These are phyloP conservation scores for Lachnellula occidentalis DNA, from an alignment of 2,329 filamentous ascomycete genomes.

Conservation along the genomic window DNA sequence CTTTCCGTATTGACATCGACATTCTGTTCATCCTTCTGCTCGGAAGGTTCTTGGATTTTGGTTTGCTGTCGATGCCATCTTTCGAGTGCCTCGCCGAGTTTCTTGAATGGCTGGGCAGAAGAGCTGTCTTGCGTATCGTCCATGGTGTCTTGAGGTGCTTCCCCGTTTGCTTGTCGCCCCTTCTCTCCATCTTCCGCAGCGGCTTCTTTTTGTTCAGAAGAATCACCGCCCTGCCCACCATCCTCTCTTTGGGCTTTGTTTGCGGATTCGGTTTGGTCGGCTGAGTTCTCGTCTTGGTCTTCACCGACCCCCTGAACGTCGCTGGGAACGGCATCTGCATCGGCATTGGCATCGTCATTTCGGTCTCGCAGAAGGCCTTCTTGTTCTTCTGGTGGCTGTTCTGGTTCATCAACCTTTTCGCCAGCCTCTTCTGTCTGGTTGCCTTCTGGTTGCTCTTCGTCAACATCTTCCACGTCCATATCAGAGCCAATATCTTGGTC, in stretches of 20 bases:
- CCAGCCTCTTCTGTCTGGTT: conserved; percentile 49
- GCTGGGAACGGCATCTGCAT: conserved; percentile 56
- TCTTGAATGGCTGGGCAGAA: conserved; percentile 75
- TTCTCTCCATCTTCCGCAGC: conserved; percentile 58
- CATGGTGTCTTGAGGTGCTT: conserved; percentile 33
- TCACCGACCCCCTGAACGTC: conserved; percentile 59
- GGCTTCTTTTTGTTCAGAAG: conserved; percentile 57
- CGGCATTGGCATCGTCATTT: conserved; percentile 45
- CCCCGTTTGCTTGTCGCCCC: conserved; percentile 37
- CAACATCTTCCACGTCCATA: conserved; percentile 29
- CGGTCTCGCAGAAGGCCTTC: conserved; percentile 34
- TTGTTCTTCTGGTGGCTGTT: conserved; percentile 48
- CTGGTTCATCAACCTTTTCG: conserved; percentile 41
- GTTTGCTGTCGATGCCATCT: conserved; percentile 85
- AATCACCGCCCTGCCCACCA: conserved; percentile 59
- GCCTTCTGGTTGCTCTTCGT: conserved; percentile 27
- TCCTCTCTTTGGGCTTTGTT: conserved; percentile 60
- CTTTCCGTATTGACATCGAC: conserved; percentile 58
- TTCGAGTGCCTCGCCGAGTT: conserved; percentile 87
- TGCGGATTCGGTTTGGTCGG: conserved; percentile 54
- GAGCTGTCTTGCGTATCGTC: conserved; percentile 36
- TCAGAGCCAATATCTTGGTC: conserved; percentile 33
- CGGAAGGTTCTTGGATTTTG: conserved; percentile 61
- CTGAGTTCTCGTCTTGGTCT: conserved; percentile 58
- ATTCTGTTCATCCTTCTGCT: conserved; percentile 40